Evolutionary conservation across 225 moss, liverwort and hornwort genomes (phyloP), one percentile per base, ranked within the genome.

Genomic region (Sphagnum contortum): DNA sequence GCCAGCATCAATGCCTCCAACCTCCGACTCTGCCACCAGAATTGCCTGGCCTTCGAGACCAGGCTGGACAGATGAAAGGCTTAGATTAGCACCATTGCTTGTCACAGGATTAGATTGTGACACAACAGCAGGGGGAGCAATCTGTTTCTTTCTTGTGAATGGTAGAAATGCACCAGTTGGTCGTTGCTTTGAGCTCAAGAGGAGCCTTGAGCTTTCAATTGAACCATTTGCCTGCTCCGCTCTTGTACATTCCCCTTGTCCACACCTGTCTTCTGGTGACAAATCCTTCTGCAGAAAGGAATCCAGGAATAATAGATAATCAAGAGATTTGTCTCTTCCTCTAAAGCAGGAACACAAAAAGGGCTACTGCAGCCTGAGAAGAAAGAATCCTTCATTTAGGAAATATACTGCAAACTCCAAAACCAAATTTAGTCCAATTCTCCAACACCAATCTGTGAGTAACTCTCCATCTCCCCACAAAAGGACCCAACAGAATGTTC

Each of bases 151-250:
- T 49, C 90, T 87, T 50, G 69, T 84, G 64, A 93, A 98, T 2
- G 98, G 98, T 59, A 91, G 72, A 68, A 98, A 98, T 49, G 98
- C 98, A 6, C 94, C 94, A 8, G 87, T 87, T 54, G 83, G 79
- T 64, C 98, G 81, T 70, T 93, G 80, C 79, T 87, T 89, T 9
- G 89, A 86, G 64, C 72, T 87, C 63, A 93, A 75, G 62, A 90
- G 73, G 29, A 86, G 76, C 12, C 75, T 78, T 5, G 92, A 87
- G 66, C 79, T 88, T 10, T 87, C 86, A 50, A 82, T 68, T 5
- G 91, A 78, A 6, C 83, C 86, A 49, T 85, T 84, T 69, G 84
- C 76, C 57, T 81, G 82, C 57, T 73, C 76, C 62, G 70, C 71
- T 29, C 29, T 29, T 29, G 29, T 29, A 29, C 29, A 29, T 29